Evolutionary conservation across 2,329 filamentous ascomycete genomes (phyloP).

Genomic region (Rasamsonia emersonii): DNA sequence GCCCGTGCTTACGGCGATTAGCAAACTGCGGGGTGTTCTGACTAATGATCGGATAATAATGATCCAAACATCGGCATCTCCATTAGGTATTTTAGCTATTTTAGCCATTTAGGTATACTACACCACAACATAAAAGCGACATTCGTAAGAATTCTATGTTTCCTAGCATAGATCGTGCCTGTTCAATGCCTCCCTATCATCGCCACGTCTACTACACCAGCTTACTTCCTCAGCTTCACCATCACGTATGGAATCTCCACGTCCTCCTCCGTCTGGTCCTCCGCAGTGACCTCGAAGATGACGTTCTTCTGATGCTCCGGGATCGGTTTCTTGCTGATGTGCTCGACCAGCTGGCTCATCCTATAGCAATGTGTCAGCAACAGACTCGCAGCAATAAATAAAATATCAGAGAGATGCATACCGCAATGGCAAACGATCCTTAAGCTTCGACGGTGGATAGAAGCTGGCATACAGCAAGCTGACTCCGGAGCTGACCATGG

Average conservation of each 20-base stretch:
- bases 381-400: background rate
- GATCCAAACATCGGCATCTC: too few relatives aligned
- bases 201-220: conserved; percentile 1
- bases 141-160: too few relatives aligned
- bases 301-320: conserved; percentile 89
- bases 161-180: background rate
- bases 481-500: conserved; percentile 95
- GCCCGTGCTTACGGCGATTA: too few relatives aligned
- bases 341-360: conserved; percentile 79
- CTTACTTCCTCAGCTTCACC: conserved; percentile 57
- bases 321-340: conserved; percentile 84
- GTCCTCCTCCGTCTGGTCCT: conserved; percentile 82
- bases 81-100: too few relatives aligned
- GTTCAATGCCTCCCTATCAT: background rate
- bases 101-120: too few relatives aligned
- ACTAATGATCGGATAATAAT: too few relatives aligned
- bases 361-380: conserved; percentile 41
- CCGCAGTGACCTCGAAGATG: conserved; percentile 91
- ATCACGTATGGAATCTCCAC: conserved; percentile 97
- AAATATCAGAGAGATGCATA: conserved; percentile 34
- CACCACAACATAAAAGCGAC: too few relatives aligned
- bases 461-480: conserved; percentile 91
- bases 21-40: too few relatives aligned
- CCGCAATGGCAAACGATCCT: conserved; percentile 68
- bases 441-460: conserved; percentile 72